Evolutionary conservation across 257 asterid genomes (phyloP).

Genomic region (Ocimum tenuiflorum): DNA sequence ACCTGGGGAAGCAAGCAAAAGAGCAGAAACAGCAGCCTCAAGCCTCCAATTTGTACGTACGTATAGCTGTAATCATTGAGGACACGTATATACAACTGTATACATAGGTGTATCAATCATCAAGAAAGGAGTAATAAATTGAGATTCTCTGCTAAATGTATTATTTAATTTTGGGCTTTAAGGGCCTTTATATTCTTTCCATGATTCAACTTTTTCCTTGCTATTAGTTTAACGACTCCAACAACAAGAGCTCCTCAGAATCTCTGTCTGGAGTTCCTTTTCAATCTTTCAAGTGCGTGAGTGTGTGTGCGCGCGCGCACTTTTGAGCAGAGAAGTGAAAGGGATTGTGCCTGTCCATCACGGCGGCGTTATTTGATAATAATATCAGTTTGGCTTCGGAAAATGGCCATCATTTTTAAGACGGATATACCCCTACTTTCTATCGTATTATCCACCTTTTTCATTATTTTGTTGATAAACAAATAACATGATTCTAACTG

Average conservation of each 20-base stretch:
- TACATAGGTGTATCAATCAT: conserved; percentile 21
- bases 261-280: conserved; percentile 16
- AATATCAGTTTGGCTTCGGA: not conserved
- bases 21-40: conserved; percentile 24
- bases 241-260: conserved; percentile 12
- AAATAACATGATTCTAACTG: no score
- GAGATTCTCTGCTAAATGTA: conserved; percentile 33
- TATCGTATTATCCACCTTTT: no score
- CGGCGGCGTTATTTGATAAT: conserved; percentile 10
- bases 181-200: conserved; percentile 25
- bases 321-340: conserved; percentile 1
- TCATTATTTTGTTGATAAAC: no score
- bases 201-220: conserved; percentile 17
- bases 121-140: conserved; percentile 10
- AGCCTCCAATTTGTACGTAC: conserved; percentile 25
- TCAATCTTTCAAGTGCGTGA: not conserved
- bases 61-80: conserved; percentile 36
- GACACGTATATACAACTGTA: conserved; percentile 37
- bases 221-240: conserved; percentile 3
- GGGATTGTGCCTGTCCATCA: conserved; percentile 3
- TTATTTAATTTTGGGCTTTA: not conserved
- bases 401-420: not conserved
- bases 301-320: not conserved
- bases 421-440: not conserved
- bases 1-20: conserved; percentile 34